Base-by-base conservation (phyloP, 1,284 basidiomycete genomes). In the Ustilago bromivora region DNA sequence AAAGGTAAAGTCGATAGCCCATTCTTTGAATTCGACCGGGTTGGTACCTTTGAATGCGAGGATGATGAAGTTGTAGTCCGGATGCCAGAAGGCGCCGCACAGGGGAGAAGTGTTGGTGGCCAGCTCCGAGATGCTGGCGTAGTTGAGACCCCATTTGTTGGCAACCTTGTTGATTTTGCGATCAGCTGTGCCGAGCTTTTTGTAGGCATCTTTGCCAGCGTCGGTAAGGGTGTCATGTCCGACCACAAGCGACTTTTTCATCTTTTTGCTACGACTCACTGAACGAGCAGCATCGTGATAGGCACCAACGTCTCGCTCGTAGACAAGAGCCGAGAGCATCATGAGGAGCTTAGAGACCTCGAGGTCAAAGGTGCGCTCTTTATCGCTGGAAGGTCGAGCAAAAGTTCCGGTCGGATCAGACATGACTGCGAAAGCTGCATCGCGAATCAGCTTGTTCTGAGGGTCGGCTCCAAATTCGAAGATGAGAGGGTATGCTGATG, bases 11-110 rank as follows among this genome's bases (percentile, higher is more conserved):
- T 87, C 86, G 41, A 83, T 74, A 32, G 82, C 71, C 86, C 86
- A 87, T 61, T 87, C 87, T 19, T 71, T 76, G 72, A 87, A 87
- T 65, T 87, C 85, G 40, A 78, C 78, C 19, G 87, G 87, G 40
- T 80, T 77, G 11, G 87, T 87, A 7, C 87, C 86, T 58, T 79
- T 73, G 74, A 79, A 77, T 15, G 71, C 70, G 7, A 79, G 63
- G 36, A 76, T 73, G 49, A 79, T 52, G 47, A 79, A 79, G 54
- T 73, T 79, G 65, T 53, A 57, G 46, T 66, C 54, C 0, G 79
- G 79, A 57, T 69, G 31, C 65, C 66, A 79, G 40, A 76, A 75
- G 51, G 78, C 78, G 23, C 58, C 74, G 54, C 75, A 78, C 17
- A 77, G 57, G 1, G 73, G 72, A 34, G 70, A 77, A 12, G 73